Evolutionary conservation across 192 early-diverging fungal species (phyloP).

Genomic region (Coemansia sp.): DNA sequence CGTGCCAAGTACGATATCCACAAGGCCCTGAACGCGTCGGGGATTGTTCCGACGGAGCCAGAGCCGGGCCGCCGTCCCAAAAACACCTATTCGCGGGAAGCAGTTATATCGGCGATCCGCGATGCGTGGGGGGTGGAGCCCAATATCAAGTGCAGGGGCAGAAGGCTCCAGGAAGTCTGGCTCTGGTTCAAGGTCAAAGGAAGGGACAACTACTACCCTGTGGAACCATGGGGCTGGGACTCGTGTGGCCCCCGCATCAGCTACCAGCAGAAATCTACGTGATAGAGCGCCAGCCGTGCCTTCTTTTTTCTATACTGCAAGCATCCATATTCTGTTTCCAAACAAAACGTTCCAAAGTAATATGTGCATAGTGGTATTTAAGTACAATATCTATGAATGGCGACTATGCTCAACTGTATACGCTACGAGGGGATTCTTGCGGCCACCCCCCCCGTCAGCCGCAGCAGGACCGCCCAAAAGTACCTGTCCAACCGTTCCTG

Average conservation of each 20-base stretch:
- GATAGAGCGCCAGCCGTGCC: too few relatives aligned
- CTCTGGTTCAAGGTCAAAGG: slow-evolving; percentile 49
- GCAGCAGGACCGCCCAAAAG: too few relatives aligned
- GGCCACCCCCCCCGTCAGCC: too few relatives aligned
- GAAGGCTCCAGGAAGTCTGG: slow-evolving; percentile 35
- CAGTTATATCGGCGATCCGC: slow-evolving; percentile 34
- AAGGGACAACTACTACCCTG: slow-evolving; percentile 34
- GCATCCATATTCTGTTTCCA: background rate
- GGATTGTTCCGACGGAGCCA: slow-evolving; percentile 40
- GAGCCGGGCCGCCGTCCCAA: slow-evolving; percentile 32
- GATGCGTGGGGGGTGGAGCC: slow-evolving; percentile 39
- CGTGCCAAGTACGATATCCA: slow-evolving; percentile 55
- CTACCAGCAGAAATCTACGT: slow-evolving; percentile 29
- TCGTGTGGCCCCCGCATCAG: slow-evolving; percentile 33
- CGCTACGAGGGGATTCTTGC: too few relatives aligned
- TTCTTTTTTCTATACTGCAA: slow-evolving; percentile 19
- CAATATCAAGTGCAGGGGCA: slow-evolving; percentile 36
- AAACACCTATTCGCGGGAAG: slow-evolving; percentile 31
- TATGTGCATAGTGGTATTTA: too few relatives aligned
- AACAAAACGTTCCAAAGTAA: too few relatives aligned
- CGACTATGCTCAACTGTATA: too few relatives aligned
- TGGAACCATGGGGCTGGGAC: slow-evolving; percentile 34
- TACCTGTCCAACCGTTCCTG: too few relatives aligned
- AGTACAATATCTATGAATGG: too few relatives aligned
- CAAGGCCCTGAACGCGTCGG: slow-evolving; percentile 41